Percentiles rank a stretch among this genome's conserved stretches.
These are phyloP conservation scores for Cicer arietinum DNA, from an alignment of 306 rosid species.

Conservation along the genomic window DNA sequence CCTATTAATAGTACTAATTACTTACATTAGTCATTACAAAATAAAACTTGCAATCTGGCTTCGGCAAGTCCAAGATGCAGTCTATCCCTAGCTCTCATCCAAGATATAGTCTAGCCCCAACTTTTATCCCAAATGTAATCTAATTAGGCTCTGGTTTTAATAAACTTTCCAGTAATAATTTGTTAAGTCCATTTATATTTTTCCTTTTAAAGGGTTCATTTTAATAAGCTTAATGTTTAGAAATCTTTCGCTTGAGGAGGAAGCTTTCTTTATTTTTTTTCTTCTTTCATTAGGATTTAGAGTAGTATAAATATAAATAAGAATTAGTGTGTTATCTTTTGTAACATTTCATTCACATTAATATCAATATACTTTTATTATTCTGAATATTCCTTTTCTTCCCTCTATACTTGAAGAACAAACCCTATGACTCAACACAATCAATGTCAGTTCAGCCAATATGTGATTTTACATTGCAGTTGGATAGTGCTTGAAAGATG, in stretches of 20 bases:
- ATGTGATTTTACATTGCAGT: conserved; percentile 28
- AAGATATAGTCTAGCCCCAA: neutral
- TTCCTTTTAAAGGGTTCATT: neutral
- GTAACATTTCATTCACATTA: neutral
- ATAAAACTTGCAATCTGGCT: no score
- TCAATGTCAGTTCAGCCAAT: neutral
- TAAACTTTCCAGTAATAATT: neutral
- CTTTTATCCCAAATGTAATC: neutral
- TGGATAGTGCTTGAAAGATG: neutral
- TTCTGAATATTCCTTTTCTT: neutral
- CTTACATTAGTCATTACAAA: no score
- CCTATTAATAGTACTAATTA: no score
- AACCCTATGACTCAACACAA: neutral
- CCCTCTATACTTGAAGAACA: neutral
- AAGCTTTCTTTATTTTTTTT: neutral
- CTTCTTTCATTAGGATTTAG: neutral
- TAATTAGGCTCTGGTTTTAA: neutral
- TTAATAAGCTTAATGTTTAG: neutral
- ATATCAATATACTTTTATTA: neutral
- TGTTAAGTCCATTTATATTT: neutral
- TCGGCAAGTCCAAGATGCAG: no score
- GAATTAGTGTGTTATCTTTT: neutral
- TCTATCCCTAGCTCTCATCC: no score
- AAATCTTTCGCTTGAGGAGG: neutral
- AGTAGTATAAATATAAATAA: neutral